Evolutionary conservation across 2,329 filamentous ascomycete species (phyloP).

Genomic region (Pyricularia pennisetigena): DNA sequence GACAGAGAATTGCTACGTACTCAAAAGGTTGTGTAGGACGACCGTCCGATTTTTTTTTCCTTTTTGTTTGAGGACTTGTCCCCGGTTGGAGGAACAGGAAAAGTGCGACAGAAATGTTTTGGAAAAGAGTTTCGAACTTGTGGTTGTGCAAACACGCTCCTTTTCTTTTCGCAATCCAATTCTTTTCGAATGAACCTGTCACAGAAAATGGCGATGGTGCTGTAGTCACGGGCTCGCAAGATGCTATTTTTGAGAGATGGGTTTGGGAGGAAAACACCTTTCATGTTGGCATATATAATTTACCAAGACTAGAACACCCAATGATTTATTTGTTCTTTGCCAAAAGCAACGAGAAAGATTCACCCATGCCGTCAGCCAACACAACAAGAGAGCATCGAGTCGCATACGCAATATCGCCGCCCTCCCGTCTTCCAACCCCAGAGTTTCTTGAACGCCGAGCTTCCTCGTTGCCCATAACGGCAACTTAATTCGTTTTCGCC

Average conservation of each 20-base stretch:
- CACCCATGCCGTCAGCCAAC: too few species aligned
- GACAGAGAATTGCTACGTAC: neutral
- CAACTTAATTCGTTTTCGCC: neutral
- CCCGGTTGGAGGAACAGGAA: neutral
- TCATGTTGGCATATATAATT: neutral
- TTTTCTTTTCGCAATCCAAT: neutral
- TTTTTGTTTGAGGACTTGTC: neutral
- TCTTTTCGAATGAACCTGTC: neutral
- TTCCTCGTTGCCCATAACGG: neutral
- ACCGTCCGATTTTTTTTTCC: neutral
- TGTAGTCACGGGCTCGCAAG: neutral
- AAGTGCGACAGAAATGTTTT: neutral
- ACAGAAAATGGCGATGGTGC: neutral
- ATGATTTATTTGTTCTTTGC: too few species aligned
- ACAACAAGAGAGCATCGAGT: neutral
- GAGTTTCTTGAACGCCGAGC: neutral
- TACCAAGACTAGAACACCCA: too few species aligned
- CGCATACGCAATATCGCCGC: too few species aligned
- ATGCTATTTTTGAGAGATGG: neutral
- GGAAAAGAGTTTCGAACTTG: neutral
- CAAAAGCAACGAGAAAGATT: too few species aligned
- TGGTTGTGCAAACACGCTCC: neutral
- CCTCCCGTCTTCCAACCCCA: too few species aligned
- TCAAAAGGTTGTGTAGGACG: neutral
- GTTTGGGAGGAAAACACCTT: neutral